Evolutionary conservation across 352 stramenopile species (phyloP).

Genomic region (Phytopythium chamaehyphon): DNA sequence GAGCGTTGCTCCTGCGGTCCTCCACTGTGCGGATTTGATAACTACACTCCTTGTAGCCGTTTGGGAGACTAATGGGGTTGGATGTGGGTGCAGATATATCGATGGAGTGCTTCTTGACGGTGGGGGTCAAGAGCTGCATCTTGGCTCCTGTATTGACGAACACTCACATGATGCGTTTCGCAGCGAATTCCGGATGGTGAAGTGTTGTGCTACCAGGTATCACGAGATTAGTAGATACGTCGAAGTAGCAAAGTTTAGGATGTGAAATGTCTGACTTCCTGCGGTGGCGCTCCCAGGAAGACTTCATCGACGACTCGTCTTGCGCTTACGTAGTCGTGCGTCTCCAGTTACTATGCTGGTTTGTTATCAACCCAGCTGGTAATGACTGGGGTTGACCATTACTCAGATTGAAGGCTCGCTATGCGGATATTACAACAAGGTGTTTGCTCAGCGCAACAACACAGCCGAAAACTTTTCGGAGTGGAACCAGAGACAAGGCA

Average conservation of each 20-base stretch:
- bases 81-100: slow-evolving; percentile 32
- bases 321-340: slow-evolving; percentile 45
- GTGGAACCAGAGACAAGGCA: slow-evolving; percentile 50
- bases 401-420: slow-evolving; percentile 62
- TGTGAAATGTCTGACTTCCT: background rate
- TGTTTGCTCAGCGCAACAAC: slow-evolving; percentile 42
- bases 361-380: background rate
- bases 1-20: slow-evolving; percentile 26
- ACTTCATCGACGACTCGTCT: slow-evolving; percentile 30
- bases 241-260: no score
- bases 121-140: slow-evolving; percentile 9
- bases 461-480: slow-evolving; percentile 28
- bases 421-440: slow-evolving; percentile 66
- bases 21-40: slow-evolving; percentile 45
- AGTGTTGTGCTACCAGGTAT: slow-evolving; percentile 57
- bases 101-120: slow-evolving; percentile 46
- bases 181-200: slow-evolving; percentile 59
- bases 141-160: background rate
- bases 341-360: background rate
- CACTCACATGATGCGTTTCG: background rate
- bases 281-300: slow-evolving; percentile 28
- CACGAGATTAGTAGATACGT: no score
- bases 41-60: background rate
- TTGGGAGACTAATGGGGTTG: background rate
- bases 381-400: background rate